A percentile compares a stretch with the other conserved stretches of the same genome.
Conservation (phyloP, 768 basidiomycete species). For the Termitomyces sp. region DNA sequence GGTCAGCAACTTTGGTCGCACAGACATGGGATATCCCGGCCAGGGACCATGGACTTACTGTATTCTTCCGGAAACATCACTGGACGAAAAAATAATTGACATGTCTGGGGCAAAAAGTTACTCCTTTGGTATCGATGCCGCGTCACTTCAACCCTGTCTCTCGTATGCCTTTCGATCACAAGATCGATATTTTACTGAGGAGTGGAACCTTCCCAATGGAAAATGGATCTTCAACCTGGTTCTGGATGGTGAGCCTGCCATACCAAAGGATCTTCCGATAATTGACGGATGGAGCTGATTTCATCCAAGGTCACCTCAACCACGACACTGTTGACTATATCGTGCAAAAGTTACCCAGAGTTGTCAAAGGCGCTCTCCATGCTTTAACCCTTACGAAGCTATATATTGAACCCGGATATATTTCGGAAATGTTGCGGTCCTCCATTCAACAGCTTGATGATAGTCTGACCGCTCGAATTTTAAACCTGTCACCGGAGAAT, state of each 20-base stretch:
- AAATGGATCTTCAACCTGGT: slow-evolving; percentile 28
- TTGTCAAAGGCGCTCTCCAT: slow-evolving; percentile 2
- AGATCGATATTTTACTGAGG: slow-evolving; percentile 27
- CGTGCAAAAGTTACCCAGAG: slow-evolving; percentile 2
- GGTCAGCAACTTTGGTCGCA: slow-evolving; percentile 44
- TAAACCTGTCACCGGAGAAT: slow-evolving; percentile 35
- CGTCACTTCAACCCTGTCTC: slow-evolving; percentile 29
- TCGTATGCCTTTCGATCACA: slow-evolving; percentile 19
- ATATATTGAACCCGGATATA: neutral
- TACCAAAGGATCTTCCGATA: neutral
- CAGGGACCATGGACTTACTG: slow-evolving; percentile 50
- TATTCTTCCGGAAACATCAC: slow-evolving; percentile 31
- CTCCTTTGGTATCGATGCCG: slow-evolving; percentile 16
- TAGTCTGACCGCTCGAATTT: slow-evolving; percentile 35
- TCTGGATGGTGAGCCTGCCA: slow-evolving; percentile 24
- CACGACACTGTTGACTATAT: slow-evolving; percentile 9
- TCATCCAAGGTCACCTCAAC: slow-evolving; percentile 10
- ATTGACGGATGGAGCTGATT: neutral
- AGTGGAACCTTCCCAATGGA: slow-evolving; percentile 24
- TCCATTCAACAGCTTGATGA: slow-evolving; percentile 28
- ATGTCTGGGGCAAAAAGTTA: slow-evolving; percentile 25
- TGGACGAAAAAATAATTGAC: slow-evolving; percentile 33
- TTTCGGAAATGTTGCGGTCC: slow-evolving; percentile 5
- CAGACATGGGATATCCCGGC: slow-evolving; percentile 49
- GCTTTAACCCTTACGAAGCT: neutral